These are phyloP conservation scores for Fusarium tupiense DNA, from an alignment of 2,329 filamentous ascomycete genomes.

Conservation along the genomic window DNA sequence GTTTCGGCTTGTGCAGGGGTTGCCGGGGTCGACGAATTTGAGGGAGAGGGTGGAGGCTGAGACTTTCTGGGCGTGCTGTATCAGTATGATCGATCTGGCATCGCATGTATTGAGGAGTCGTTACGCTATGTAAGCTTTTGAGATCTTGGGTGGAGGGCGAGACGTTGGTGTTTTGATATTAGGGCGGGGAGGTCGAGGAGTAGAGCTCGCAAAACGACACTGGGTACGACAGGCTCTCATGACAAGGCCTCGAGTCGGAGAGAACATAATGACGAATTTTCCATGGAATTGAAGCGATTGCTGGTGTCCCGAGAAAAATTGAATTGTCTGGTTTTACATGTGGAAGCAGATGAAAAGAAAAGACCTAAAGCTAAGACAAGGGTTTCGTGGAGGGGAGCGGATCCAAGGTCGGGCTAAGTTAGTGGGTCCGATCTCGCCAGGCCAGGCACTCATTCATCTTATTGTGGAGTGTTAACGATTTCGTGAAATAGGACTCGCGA, in stretches of 20 bases:
- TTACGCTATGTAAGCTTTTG: constrained; percentile 48
- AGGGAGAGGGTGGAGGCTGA: neutral
- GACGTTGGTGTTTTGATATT: constrained; percentile 28
- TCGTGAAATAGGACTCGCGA: constrained; percentile 6
- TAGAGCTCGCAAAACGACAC: constrained; percentile 46
- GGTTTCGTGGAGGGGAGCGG: constrained; percentile 37
- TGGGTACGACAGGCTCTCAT: constrained; percentile 26
- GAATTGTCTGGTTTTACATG: constrained; percentile 16
- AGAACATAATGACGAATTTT: constrained; percentile 45
- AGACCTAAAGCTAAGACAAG: constrained; percentile 8
- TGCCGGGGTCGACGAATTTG: constrained; percentile 11
- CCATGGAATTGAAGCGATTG: constrained; percentile 6
- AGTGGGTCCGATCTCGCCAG: constrained; percentile 16
- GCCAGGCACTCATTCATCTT: constrained; percentile 1
- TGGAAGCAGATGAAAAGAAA: constrained; percentile 20
- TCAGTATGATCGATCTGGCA: constrained; percentile 9
- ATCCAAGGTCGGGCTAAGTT: constrained; percentile 6
- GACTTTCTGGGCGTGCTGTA: constrained; percentile 23
- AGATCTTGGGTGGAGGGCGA: constrained; percentile 38
- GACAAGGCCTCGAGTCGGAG: constrained; percentile 40
- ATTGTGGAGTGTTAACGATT: constrained; percentile 16
- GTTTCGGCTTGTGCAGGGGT: constrained; percentile 45
- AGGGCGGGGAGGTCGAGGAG: constrained; percentile 37
- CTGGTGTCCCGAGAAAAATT: neutral
- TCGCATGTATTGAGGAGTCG: neutral